Evolutionary conservation across 495 filamentous ascomycete genomes (phyloP), one percentile per base, ranked within the genome.

Genomic region (Aspergillus sclerotiicarbonarius): DNA sequence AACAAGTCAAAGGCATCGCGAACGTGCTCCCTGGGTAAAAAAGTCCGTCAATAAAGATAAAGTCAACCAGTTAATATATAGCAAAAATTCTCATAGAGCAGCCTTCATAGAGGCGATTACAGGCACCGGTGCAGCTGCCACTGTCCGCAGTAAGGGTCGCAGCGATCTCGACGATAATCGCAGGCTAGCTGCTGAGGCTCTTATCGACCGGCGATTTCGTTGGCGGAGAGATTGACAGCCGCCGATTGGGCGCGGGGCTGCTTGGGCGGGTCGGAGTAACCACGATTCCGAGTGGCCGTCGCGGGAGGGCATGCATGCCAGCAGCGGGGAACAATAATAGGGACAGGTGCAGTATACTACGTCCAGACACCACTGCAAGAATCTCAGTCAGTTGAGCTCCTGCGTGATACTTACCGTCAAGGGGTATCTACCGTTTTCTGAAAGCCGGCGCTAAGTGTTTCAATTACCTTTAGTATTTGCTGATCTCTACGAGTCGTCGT

Each of bases 1-100:
- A 51, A 79, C 76, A 79, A 31, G 74, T 72, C 61, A 77, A 66
- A 33, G 74, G 71, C 76, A 78, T 78, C 16, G 62, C 63, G 66
- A 55, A 41, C 15, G 18, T 18, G 19, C 39, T 43, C 32, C 13
- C 51, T 51, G 51, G 41, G 32, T 33, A 52, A 35, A 56, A 52
- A 35, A 56, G 16, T 56, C 47, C 51, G 19, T 51, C 21, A 39
- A 43, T 58, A 50, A 30, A 50, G 39, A 31, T 9, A 32, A 8
- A 9, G 31, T 12, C 52, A 56, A 41, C 51, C n/a, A 41, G 25
- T 37, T n/a, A 50, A 37, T 45, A 10, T 41, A 32, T 47, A 59
- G 50, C 35, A 50, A 29, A 13, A 31, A 52, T 47, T 25, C 20
- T 19, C 47, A 45, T 54, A 9, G 37, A 20, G 51, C 30, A 58